A percentile compares a stretch with the other conserved stretches of the same genome.
phyloP scores from a whole-genome alignment of 768 basidiomycete species.

The Kwoniella shandongensis region DNA sequence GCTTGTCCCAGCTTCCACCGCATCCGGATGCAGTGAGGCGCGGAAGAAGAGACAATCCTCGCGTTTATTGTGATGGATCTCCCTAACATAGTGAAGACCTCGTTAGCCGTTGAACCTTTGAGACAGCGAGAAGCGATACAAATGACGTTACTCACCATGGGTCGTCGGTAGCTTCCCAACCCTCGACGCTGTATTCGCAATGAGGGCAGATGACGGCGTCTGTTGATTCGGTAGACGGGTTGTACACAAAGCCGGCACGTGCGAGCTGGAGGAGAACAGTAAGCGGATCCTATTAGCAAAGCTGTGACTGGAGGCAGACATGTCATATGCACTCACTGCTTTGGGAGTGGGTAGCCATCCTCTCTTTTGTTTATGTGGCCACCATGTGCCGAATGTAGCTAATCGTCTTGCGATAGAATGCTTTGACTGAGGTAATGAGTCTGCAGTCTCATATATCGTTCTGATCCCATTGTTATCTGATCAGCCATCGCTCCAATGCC shows the following conservation, averaged over 20 bases:
- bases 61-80: constrained; percentile 72
- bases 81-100: constrained; percentile 28
- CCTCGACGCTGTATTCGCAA: constrained; percentile 73
- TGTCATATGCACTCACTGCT: constrained; percentile 32
- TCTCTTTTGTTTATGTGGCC: constrained; percentile 51
- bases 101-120: not conserved
- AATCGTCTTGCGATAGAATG: constrained; percentile 27
- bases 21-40: not conserved
- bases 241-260: constrained; percentile 80
- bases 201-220: constrained; percentile 85
- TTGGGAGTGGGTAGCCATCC: constrained; percentile 48
- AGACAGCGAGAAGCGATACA: not conserved
- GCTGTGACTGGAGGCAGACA: constrained; percentile 15
- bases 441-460: constrained; percentile 18
- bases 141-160: constrained; percentile 71
- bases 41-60: constrained; percentile 62
- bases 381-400: constrained; percentile 44
- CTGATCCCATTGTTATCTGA: constrained; percentile 5
- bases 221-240: constrained; percentile 65
- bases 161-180: constrained; percentile 85
- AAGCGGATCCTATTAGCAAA: no score
- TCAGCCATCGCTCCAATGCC: no score
- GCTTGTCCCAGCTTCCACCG: not conserved
- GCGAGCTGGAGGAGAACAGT: constrained; percentile 66
- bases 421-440: constrained; percentile 39